Percentiles rank a stretch among this genome's conserved stretches.
Conservation (phyloP, 1,284 basidiomycete species). For the Irpex lacteus region DNA sequence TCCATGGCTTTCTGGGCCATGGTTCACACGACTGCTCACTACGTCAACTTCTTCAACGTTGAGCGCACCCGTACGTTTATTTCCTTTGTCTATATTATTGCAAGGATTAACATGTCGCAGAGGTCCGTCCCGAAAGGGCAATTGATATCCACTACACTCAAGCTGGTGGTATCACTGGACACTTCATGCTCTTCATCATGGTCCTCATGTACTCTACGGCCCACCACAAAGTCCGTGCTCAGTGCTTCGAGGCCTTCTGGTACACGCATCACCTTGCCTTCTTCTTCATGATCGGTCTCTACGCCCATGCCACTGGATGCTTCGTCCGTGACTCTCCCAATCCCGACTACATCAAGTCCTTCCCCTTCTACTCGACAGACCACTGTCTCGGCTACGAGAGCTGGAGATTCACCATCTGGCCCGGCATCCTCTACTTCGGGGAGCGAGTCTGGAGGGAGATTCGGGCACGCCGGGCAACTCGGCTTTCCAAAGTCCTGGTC, state of each 20-base stretch:
- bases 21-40: constrained; percentile 88
- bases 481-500: constrained; percentile 76
- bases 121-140: constrained; percentile 74
- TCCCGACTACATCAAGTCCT: constrained; percentile 62
- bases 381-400: constrained; percentile 85
- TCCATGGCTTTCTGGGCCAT: constrained; percentile 85
- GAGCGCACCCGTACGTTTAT: constrained; percentile 65
- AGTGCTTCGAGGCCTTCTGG: constrained; percentile 93
- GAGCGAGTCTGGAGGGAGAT: constrained; percentile 82
- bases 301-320: constrained; percentile 87
- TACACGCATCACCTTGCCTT: constrained; percentile 90
- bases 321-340: constrained; percentile 81
- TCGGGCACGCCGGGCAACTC: constrained; percentile 70
- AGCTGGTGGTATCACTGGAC: constrained; percentile 83
- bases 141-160: constrained; percentile 84
- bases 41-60: constrained; percentile 88
- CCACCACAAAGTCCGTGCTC: constrained; percentile 76
- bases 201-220: constrained; percentile 83
- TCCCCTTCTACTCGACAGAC: constrained; percentile 82
- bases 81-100: background rate
- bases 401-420: constrained; percentile 87
- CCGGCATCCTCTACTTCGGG: constrained; percentile 80
- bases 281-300: constrained; percentile 88
- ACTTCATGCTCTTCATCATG: constrained; percentile 90
- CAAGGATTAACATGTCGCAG: constrained; percentile 35